Evolutionary conservation across 768 basidiomycete species (phyloP), one percentile per base, ranked within the genome.

Genomic region (Aureoboletus auriporus): DNA sequence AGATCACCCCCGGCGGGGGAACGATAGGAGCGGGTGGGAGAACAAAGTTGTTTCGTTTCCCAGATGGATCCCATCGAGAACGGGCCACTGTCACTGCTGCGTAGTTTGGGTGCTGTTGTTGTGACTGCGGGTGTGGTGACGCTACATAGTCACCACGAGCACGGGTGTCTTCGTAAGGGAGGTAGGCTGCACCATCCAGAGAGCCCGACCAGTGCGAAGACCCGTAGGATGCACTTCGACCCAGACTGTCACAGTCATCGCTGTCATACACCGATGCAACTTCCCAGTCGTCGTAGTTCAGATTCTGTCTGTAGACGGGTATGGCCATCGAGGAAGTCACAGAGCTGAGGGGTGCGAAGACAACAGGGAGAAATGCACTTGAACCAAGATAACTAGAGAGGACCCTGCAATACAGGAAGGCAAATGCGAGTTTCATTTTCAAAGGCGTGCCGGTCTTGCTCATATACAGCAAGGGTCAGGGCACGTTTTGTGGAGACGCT

Each of bases 201-300:
- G 49, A 44, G 14, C 29, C 35, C 13, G 55, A 39, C 10, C 41
- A 41, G 11, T 47, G 47, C 42, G 42, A 34, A 10, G 58, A 53
- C 10, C 53, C 58, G 26, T 50, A 26, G 41, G 49, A 61, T 42
- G 16, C 46, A 36, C 63, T 65, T 13, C 58, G 53, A 7, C 54
- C 59, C 16, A 56, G 29, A 28, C 56, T 65, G 39, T 52, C 56
- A 50, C 63, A 56, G 47, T 61, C 63, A 51, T 64, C 63, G 46
- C 63, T 64, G 38, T 56, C 51, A 44, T 64, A 64, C 23, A 59
- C 52, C 29, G 63, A 64, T 16, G 61, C 63, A 42, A 65, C 49
- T 46, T 64, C 63, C 63, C 63, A 64, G 50, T 64, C 63, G 26
- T 58, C 52, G 39, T 55, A 47, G 31, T 45, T 16, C 34, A 43